These are phyloP conservation scores for Paramecium tetraurelia DNA, from an alignment of 73 alveolate species.

Conservation along the genomic window DNA sequence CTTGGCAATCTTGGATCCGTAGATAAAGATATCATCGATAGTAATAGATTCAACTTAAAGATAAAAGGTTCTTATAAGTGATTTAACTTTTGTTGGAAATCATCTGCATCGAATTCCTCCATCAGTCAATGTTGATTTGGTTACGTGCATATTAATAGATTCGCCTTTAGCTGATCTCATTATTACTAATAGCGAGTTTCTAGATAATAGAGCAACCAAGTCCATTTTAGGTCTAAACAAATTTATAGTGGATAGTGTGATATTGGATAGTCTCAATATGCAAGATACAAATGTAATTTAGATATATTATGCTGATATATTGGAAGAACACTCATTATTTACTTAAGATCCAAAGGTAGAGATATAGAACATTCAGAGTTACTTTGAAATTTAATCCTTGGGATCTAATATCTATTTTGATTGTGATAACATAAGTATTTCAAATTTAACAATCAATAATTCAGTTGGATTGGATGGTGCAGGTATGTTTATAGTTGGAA, in stretches of 20 bases:
- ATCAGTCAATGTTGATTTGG: neutral
- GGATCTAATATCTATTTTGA: slow-evolving; percentile 21
- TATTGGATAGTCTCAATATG: neutral
- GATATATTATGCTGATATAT: neutral
- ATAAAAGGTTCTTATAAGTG: neutral
- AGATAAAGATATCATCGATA: neutral
- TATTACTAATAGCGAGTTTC: neutral
- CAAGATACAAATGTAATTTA: neutral
- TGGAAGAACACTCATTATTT: neutral
- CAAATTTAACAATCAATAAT: neutral
- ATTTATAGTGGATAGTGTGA: neutral
- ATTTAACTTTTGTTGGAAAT: neutral
- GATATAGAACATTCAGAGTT: neutral
- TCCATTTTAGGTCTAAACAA: neutral
- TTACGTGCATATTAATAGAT: neutral
- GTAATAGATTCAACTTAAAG: neutral
- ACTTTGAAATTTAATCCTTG: neutral
- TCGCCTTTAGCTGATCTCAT: neutral
- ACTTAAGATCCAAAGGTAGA: neutral
- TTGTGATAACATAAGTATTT: neutral
- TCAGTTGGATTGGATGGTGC: slow-evolving; percentile 39
- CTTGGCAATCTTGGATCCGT: neutral
- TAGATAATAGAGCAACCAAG: neutral
- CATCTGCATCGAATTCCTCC: neutral
- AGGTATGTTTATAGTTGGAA: neutral